Evolutionary conservation across 441 rosid genomes (phyloP).

Genomic region (Brassica balearica): DNA sequence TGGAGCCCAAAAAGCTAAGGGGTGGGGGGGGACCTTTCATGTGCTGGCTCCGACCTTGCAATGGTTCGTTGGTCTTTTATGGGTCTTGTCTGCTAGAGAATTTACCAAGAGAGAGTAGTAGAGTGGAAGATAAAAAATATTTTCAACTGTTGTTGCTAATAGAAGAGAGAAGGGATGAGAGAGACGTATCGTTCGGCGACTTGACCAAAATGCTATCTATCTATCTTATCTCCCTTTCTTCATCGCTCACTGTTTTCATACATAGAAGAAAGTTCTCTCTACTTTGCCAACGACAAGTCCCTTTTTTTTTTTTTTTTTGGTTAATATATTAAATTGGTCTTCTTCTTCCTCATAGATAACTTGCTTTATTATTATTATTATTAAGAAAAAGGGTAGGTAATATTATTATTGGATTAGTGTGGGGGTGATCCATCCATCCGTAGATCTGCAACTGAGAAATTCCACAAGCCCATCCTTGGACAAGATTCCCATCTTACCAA

Average conservation of each 20-base stretch:
- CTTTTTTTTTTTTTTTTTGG: background rate
- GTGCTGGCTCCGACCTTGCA: constrained; percentile 82
- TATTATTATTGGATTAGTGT: background rate
- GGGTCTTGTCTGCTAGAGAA: constrained; percentile 56
- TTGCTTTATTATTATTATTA: background rate
- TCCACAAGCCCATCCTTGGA: constrained; percentile 30
- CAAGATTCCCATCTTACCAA: background rate
- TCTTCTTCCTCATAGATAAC: background rate
- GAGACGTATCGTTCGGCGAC: constrained; percentile 5
- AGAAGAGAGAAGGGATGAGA: constrained; percentile 7
- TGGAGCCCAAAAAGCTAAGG: constrained; percentile 62
- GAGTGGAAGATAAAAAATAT: background rate
- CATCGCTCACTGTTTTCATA: background rate
- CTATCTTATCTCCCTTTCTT: background rate
- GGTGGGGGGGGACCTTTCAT: constrained; percentile 59
- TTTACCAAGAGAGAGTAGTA: background rate
- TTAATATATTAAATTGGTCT: background rate
- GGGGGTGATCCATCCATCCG: constrained; percentile 43
- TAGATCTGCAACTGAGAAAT: constrained; percentile 59
- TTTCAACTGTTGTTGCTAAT: background rate
- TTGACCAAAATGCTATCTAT: background rate
- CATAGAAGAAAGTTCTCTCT: background rate
- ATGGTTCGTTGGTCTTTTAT: constrained; percentile 63
- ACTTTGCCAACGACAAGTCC: background rate
- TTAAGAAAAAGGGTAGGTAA: background rate